Evolutionary conservation across 805 yeast genomes (phyloP).

Genomic region (Saccharomyces paradoxus): DNA sequence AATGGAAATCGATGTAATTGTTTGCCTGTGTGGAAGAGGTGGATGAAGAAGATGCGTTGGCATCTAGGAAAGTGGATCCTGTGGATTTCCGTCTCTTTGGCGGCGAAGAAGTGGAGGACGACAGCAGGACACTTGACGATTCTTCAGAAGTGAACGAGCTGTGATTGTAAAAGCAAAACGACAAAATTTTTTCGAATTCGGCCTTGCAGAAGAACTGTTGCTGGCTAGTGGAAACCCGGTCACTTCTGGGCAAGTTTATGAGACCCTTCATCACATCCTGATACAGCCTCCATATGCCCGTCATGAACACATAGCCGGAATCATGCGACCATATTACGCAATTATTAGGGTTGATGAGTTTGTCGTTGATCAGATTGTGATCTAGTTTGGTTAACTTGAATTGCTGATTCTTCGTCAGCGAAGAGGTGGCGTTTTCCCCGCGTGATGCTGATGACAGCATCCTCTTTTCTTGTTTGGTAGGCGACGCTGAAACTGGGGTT

Average conservation of each 20-base stretch:
- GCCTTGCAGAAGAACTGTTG: conserved; percentile 9
- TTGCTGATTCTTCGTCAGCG: conserved; percentile 27
- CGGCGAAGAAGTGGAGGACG: not conserved
- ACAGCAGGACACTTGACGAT: not conserved
- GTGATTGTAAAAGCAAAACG: conserved; percentile 14
- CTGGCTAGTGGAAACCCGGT: not conserved
- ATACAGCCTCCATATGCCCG: conserved; percentile 72
- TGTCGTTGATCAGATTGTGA: conserved; percentile 11
- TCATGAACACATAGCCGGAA: conserved; percentile 78
- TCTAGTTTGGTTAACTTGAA: conserved; percentile 23
- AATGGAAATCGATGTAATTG: conserved; percentile 26
- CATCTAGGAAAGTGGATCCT: not conserved
- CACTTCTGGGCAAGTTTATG: conserved; percentile 9
- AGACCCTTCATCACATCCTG: conserved; percentile 30
- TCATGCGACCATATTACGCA: conserved; percentile 81
- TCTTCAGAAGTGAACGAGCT: not conserved
- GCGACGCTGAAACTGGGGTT: not conserved
- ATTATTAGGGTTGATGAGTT: conserved; percentile 37
- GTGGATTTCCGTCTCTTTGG: not conserved
- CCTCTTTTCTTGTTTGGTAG: not conserved
- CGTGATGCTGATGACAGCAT: not conserved
- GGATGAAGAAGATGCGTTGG: not conserved
- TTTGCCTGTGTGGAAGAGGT: conserved; percentile 1
- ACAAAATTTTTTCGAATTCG: conserved; percentile 15
- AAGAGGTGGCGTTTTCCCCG: conserved; percentile 4